phyloP scores from a whole-genome alignment of 2,329 filamentous ascomycete genomes.

The Raffaelea deltoideospora region DNA sequence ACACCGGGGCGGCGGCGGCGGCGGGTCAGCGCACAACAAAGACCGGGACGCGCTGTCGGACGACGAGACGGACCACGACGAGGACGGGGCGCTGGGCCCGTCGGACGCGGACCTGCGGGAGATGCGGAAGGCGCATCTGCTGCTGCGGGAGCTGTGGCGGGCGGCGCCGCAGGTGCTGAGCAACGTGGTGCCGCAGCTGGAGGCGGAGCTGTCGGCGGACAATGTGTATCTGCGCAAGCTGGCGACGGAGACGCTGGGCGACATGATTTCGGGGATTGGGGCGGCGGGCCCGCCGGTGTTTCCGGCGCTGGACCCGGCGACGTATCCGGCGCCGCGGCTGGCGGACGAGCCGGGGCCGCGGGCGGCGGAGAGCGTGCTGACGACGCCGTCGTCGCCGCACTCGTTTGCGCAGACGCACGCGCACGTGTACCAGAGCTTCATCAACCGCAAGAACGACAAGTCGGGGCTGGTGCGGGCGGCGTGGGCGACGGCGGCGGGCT shows the following conservation, averaged over 20 bases:
- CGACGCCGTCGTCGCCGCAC: conserved; percentile 71
- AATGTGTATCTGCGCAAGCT: conserved; percentile 74
- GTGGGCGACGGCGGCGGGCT: conserved; percentile 72
- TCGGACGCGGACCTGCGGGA: conserved; percentile 78
- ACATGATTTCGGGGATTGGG: conserved; percentile 87
- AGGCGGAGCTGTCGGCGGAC: conserved; percentile 82
- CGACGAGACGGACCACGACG: conserved; percentile 5
- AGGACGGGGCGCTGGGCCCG: conserved; percentile 44
- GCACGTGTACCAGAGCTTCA: conserved; percentile 66
- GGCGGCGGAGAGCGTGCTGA: conserved; percentile 47
- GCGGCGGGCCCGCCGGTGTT: conserved; percentile 70
- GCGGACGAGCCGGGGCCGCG: conserved; percentile 38
- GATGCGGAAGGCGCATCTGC: conserved; percentile 72
- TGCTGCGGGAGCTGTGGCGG: conserved; percentile 87
- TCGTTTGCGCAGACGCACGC: conserved; percentile 77
- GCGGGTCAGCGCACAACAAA: conserved; percentile 1
- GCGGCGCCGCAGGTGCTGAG: conserved; percentile 76
- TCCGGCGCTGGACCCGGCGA: conserved; percentile 59
- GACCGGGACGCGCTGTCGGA: conserved; percentile 33
- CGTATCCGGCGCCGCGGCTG: conserved; percentile 65
- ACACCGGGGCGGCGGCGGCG: background rate
- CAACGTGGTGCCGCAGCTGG: conserved; percentile 86
- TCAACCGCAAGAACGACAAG: conserved; percentile 78
- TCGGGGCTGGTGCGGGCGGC: conserved; percentile 65
- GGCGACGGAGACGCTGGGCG: conserved; percentile 85